Conservation (phyloP, 441 rosid genomes). For the Erysimum cheiri region DNA sequence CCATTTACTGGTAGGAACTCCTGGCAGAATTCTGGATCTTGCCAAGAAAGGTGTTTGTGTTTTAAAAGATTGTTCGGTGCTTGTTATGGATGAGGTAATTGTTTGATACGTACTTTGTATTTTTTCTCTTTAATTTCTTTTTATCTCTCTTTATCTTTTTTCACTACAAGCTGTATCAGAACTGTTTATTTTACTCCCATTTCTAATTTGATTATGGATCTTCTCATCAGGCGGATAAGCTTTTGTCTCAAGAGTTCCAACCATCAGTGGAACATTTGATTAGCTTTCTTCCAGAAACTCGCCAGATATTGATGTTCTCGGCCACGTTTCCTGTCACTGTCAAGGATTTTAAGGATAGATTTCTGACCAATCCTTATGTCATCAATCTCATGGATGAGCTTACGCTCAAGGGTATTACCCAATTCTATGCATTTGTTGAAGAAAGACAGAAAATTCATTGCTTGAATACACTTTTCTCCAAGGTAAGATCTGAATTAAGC, state of each 20-base stretch:
- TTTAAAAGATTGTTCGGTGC: slow-evolving; percentile 93
- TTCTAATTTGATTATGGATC: slow-evolving; percentile 43
- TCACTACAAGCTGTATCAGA: slow-evolving; percentile 9
- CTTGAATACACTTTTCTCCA: slow-evolving; percentile 93
- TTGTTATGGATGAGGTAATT: slow-evolving; percentile 95
- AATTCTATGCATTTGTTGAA: slow-evolving; percentile 96
- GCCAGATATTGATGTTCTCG: slow-evolving; percentile 95
- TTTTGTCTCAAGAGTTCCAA: slow-evolving; percentile 97
- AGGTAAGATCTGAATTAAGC: slow-evolving; percentile 59
- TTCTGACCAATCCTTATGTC: slow-evolving; percentile 76
- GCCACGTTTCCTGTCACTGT: slow-evolving; percentile 98
- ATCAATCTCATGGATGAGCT: slow-evolving; percentile 99
- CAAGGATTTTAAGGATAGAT: slow-evolving; percentile 94
- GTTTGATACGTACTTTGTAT: slow-evolving; percentile 28
- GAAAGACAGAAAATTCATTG: slow-evolving; percentile 99
- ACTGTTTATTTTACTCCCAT: background rate
- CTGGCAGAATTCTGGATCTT: slow-evolving; percentile 95
- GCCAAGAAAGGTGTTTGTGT: slow-evolving; percentile 91
- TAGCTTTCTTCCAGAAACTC: slow-evolving; percentile 75
- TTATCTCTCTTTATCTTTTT: background rate
- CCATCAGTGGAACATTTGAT: slow-evolving; percentile 93
- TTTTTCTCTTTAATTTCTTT: background rate
- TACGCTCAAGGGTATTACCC: slow-evolving; percentile 96
- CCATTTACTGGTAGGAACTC: slow-evolving; percentile 95
- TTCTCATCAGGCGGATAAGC: slow-evolving; percentile 88